Evolutionary conservation across 1,284 basidiomycete species (phyloP), one percentile per base, ranked within the genome.

Genomic region (Papiliotrema terrestris): DNA sequence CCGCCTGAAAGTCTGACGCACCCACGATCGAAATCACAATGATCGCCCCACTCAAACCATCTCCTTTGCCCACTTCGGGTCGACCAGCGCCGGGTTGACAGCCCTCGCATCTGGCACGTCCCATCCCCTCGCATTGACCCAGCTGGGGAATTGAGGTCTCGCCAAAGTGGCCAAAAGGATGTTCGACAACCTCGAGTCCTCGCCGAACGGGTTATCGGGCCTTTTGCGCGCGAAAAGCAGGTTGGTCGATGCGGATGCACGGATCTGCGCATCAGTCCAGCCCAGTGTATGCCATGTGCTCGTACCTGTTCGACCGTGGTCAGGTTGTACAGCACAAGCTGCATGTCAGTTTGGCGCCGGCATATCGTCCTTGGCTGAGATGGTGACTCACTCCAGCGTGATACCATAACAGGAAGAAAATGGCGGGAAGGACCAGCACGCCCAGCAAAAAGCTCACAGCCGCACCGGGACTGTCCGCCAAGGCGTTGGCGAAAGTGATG

Each of bases 221-320:
- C 64, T 52, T 49, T 60, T 62, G 8, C 57, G 60, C 29, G 64
- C 58, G 32, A 60, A 52, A 49, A 72, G 60, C 4, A 75, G 50
- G 45, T 62, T 67, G 19, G 58, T 64, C 1, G 68, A 63, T 0
- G 71, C 67, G 2, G 68, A 71, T n/a, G 71, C 71, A 37, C 77
- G 68, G 57, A 77, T 74, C 71, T 76, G 47, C 4, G 17, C 23
- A 43, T 26, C 22, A 51, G 20, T 26, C 5, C 5, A 3, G 23
- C 17, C 15, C 32, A 37, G 9, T 25, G 42, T 49, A 26, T 23
- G 6, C 13, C 20, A 56, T 51, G 56, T 38, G 26, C 22, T 65
- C 86, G 71, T 67, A 90, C 88, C 83, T 92, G 90, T 77, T 96
- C 92, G 58, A 96, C 92, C 13, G 92, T 96, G 2, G 92, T 95